phyloP scores from a whole-genome alignment of 1,139 yeast species.

The Geotrichum carabidarum region DNA sequence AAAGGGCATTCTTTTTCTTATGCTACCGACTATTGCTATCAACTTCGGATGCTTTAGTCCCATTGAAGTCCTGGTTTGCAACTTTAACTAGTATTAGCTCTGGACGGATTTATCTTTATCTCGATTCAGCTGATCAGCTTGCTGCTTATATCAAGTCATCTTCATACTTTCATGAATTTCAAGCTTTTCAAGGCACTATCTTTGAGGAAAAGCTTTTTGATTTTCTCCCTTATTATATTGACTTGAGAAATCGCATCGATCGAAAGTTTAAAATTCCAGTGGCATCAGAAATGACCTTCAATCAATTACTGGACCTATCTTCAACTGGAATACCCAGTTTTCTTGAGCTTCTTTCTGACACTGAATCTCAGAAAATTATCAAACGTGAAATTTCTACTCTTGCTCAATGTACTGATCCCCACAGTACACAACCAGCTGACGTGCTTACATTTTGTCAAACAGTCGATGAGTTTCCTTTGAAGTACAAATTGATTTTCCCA shows the following conservation, averaged over 20 bases:
- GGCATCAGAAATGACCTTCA: background rate
- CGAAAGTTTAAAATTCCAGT: background rate
- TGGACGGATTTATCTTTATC: conserved; percentile 7
- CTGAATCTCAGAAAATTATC: background rate
- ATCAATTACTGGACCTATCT: conserved; percentile 5
- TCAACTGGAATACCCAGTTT: conserved; percentile 9
- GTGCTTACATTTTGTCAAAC: conserved; percentile 4
- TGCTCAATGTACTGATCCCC: background rate
- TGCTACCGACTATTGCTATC: conserved; percentile 15
- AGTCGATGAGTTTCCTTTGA: conserved; percentile 2
- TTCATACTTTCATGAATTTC: conserved; percentile 4
- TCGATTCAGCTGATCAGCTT: conserved; percentile 8
- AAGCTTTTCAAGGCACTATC: background rate
- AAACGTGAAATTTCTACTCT: background rate
- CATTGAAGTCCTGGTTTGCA: conserved; percentile 15
- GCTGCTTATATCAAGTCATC: conserved; percentile 7
- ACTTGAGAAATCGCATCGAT: conserved; percentile 7
- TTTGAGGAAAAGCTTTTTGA: background rate
- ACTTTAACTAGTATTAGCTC: conserved; percentile 4
- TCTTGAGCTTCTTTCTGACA: conserved; percentile 1
- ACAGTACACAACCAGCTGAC: background rate
- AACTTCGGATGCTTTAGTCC: conserved; percentile 1
- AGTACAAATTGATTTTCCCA: conserved; percentile 4
- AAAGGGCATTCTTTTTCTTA: conserved; percentile 35
- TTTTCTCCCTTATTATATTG: conserved; percentile 12